A percentile compares a stretch with the other conserved stretches of the same genome.
Evolutionary conservation across 148 eudicot genomes (phyloP).

Genomic region (Talinum fruticosum): DNA sequence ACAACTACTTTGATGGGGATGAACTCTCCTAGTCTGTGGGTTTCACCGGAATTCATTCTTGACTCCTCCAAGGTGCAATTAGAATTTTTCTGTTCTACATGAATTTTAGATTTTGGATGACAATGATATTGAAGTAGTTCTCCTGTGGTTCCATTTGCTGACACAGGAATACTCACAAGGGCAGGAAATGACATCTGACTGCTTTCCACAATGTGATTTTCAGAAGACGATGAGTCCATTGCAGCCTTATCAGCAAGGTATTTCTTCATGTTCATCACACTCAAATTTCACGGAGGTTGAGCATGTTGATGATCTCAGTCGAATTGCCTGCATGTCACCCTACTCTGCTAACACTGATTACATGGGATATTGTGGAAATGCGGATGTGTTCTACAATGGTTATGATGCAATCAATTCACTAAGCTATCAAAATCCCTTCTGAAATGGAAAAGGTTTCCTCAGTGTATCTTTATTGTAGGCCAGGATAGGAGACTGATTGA

Average conservation of each 20-base stretch:
- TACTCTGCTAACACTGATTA: constrained; percentile 41
- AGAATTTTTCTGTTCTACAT: background rate
- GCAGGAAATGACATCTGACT: constrained; percentile 31
- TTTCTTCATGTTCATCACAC: constrained; percentile 63
- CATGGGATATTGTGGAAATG: constrained; percentile 48
- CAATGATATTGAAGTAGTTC: background rate
- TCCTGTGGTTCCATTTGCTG: constrained; percentile 17
- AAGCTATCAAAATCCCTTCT: constrained; percentile 40
- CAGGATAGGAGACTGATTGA: constrained; percentile 22
- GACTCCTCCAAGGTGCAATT: constrained; percentile 72
- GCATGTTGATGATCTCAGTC: constrained; percentile 45
- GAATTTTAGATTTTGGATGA: background rate
- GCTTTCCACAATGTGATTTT: constrained; percentile 35
- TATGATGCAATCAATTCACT: constrained; percentile 40
- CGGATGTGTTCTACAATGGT: constrained; percentile 35
- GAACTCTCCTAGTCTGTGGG: constrained; percentile 45
- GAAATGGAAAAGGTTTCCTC: constrained; percentile 17
- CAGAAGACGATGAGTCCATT: constrained; percentile 43
- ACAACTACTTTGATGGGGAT: constrained; percentile 36
- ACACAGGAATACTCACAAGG: constrained; percentile 57
- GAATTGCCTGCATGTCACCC: constrained; percentile 48
- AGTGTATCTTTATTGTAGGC: constrained; percentile 16
- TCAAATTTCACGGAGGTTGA: constrained; percentile 69
- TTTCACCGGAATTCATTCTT: constrained; percentile 63
- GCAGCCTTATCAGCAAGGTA: constrained; percentile 45